phyloP scores from a whole-genome alignment of 2,329 filamentous ascomycete genomes.

The Fusarium chuoi region DNA sequence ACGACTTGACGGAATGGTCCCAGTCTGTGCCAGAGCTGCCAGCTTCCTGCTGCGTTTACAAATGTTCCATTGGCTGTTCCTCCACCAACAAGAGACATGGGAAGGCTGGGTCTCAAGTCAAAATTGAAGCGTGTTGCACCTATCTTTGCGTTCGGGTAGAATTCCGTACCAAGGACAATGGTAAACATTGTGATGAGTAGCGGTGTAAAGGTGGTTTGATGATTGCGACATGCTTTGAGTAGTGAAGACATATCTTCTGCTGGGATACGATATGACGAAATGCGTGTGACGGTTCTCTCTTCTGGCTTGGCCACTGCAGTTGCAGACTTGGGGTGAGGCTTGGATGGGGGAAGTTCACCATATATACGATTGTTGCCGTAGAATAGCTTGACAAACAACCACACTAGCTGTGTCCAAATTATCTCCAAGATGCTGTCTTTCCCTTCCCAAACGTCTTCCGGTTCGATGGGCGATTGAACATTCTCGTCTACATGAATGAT shows the following conservation, averaged over 20 bases:
- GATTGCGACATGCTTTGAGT: conserved; percentile 30
- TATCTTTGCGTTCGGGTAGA: conserved; percentile 38
- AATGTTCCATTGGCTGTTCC: neutral
- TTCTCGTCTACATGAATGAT: neutral
- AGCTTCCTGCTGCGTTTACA: neutral
- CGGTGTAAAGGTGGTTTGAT: conserved; percentile 39
- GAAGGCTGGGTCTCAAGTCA: conserved; percentile 15
- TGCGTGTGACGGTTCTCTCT: conserved; percentile 12
- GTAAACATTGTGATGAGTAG: conserved; percentile 25
- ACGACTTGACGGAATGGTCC: neutral
- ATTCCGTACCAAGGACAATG: conserved; percentile 31
- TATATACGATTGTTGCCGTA: neutral
- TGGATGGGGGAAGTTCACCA: neutral
- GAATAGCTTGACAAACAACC: neutral
- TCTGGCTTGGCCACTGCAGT: neutral
- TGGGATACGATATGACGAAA: conserved; percentile 19
- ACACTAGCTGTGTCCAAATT: neutral
- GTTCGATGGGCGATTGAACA: neutral
- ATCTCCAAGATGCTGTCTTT: neutral
- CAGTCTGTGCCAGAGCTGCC: conserved; percentile 2
- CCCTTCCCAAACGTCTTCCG: neutral
- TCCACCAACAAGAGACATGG: neutral
- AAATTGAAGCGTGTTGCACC: conserved; percentile 16
- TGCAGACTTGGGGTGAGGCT: neutral
- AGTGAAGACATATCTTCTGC: conserved; percentile 7